These are phyloP conservation scores for Podospora pseudoanserina DNA, from an alignment of 495 filamentous ascomycete genomes.

Conservation along the genomic window DNA sequence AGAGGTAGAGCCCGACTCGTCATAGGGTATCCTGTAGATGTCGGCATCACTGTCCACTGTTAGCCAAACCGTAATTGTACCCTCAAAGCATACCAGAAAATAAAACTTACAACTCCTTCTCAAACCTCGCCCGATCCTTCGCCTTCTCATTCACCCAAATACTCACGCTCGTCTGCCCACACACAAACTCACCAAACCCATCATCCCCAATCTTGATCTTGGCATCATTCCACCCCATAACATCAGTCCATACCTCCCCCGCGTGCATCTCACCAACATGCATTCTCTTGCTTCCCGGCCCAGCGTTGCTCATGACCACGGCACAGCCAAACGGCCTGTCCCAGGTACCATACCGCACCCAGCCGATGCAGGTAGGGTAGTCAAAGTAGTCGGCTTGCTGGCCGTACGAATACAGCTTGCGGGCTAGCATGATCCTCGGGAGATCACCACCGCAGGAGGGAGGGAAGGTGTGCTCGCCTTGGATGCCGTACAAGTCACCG, in stretches of 20 bases:
- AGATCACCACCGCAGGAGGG: conserved; percentile 60
- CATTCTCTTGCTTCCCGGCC: conserved; percentile 53
- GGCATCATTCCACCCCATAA: conserved; percentile 46
- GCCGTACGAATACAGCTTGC: conserved; percentile 68
- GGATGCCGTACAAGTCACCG: conserved; percentile 71
- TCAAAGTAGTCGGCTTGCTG: conserved; percentile 67
- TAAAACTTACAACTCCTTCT: conserved; percentile 35
- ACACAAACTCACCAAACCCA: conserved; percentile 55
- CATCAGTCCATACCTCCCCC: conserved; percentile 58
- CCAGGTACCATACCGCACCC: conserved; percentile 59
- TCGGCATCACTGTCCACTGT: neutral
- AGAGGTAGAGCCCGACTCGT: neutral
- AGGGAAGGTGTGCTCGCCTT: conserved; percentile 46
- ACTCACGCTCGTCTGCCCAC: conserved; percentile 51
- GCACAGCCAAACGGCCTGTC: conserved; percentile 52
- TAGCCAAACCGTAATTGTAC: neutral
- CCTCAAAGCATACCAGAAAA: neutral
- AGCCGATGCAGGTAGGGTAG: conserved; percentile 64
- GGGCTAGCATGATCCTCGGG: conserved; percentile 57
- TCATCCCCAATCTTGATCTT: conserved; percentile 51
- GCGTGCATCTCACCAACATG: conserved; percentile 56
- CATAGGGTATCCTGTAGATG: neutral
- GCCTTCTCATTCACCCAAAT: conserved; percentile 60
- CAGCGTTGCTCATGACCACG: conserved; percentile 56
- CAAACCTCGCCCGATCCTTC: conserved; percentile 49